phyloP scores from a whole-genome alignment of 2,329 filamentous ascomycete species.

The Aureobasidium vineae region DNA sequence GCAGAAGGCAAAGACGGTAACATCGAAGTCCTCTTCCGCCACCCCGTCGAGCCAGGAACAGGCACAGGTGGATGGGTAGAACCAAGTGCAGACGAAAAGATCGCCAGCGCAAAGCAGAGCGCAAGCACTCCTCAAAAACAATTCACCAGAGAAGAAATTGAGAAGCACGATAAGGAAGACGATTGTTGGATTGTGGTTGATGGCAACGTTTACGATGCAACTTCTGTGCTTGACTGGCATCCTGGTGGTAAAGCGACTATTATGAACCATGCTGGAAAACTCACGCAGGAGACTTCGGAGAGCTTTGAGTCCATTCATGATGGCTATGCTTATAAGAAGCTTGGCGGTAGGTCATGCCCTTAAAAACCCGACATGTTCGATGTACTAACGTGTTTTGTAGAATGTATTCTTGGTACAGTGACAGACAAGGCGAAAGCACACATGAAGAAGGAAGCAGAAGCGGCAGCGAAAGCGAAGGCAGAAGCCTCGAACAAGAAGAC shows the following conservation, averaged over 20 bases:
- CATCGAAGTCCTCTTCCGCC: conserved; percentile 44
- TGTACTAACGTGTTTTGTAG: conserved; percentile 34
- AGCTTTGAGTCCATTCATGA: conserved; percentile 55
- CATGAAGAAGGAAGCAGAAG: conserved; percentile 48
- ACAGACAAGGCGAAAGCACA: conserved; percentile 51
- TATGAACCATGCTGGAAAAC: conserved; percentile 51
- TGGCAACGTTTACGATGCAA: conserved; percentile 53
- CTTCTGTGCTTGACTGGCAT: conserved; percentile 51
- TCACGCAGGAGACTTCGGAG: conserved; percentile 51
- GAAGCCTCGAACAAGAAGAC: conserved; percentile 34
- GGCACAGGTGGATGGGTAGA: conserved; percentile 53
- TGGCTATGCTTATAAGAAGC: conserved; percentile 51
- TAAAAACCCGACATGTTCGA: background rate
- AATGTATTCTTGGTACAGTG: conserved; percentile 52
- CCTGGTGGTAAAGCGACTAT: conserved; percentile 52
- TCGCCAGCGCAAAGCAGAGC: conserved; percentile 48
- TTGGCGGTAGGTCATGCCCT: conserved; percentile 40
- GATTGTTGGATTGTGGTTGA: conserved; percentile 57
- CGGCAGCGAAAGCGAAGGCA: conserved; percentile 42
- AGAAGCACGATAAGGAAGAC: conserved; percentile 50
- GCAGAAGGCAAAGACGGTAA: conserved; percentile 36
- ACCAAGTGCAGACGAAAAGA: conserved; percentile 46
- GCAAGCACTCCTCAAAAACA: conserved; percentile 50
- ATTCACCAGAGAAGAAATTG: conserved; percentile 55
- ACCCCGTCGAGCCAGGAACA: conserved; percentile 45